Evolutionary conservation across 192 early-diverging fungal species (phyloP).

Genomic region (Gryganskiella cystojenkinii): DNA sequence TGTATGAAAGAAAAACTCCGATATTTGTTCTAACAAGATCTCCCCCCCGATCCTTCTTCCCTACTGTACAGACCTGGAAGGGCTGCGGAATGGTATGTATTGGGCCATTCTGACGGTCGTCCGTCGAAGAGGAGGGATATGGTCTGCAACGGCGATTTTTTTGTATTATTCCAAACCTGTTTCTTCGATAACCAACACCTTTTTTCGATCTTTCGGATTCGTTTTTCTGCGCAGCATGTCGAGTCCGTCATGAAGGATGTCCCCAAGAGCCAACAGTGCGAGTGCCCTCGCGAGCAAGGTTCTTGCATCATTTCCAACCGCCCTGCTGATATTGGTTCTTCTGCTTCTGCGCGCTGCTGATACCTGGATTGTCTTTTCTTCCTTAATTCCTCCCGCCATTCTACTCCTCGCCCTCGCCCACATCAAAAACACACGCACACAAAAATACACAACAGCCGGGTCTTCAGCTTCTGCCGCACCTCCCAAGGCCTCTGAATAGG

Average conservation of each 20-base stretch:
- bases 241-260: conserved; percentile 40
- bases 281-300: conserved; percentile 42
- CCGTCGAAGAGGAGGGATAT: not conserved
- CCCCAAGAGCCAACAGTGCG: conserved; percentile 40
- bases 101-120: not conserved
- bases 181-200: too few relatives aligned
- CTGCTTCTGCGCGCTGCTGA: conserved; percentile 11
- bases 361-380: not conserved
- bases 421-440: not conserved
- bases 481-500: too few relatives aligned
- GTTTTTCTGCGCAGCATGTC: not conserved
- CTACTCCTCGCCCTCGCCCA: not conserved
- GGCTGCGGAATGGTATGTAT: conserved; percentile 39
- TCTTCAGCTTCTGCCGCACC: too few relatives aligned
- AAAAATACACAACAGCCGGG: not conserved
- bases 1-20: not conserved
- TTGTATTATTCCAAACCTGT: not conserved
- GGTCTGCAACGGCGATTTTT: not conserved
- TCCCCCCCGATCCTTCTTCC: not conserved
- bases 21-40: not conserved
- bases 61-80: conserved; percentile 31
- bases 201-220: not conserved
- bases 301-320: conserved; percentile 44
- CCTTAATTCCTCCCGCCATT: not conserved
- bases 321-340: conserved; percentile 4